Evolutionary conservation across 169 alveolate genomes (phyloP).

Genomic region (Perkinsus marinus): DNA sequence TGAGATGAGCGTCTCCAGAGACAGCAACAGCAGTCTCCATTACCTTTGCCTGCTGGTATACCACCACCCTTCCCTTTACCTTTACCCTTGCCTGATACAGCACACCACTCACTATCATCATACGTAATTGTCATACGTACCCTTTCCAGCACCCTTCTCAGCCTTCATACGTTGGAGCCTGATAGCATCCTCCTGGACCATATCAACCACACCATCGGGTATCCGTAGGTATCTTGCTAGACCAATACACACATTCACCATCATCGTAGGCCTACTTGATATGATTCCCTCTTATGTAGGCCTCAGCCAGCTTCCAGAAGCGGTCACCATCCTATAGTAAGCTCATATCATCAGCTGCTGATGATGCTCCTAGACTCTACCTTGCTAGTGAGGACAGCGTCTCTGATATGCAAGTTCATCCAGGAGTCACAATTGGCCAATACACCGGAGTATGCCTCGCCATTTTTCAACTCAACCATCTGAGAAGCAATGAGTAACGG

Average conservation of each 20-base stretch:
- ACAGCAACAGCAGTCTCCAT: not conserved
- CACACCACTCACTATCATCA: too few species aligned
- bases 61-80: not conserved
- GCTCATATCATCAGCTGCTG: not conserved
- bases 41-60: not conserved
- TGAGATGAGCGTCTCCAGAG: not conserved
- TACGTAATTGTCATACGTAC: too few species aligned
- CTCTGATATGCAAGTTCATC: constrained; percentile 40
- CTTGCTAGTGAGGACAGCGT: constrained; percentile 32
- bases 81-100: not conserved
- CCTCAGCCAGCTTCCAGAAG: constrained; percentile 34
- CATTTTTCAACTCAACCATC: constrained; percentile 46
- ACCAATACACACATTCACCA: not conserved
- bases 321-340: constrained; percentile 32
- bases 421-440: constrained; percentile 36
- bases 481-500: not conserved
- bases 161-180: not conserved
- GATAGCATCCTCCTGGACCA: constrained; percentile 31
- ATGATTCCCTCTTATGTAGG: constrained; percentile 35
- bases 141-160: not conserved
- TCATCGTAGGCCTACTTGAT: constrained; percentile 10
- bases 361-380: not conserved
- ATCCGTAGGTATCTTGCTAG: constrained; percentile 10
- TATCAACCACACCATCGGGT: constrained; percentile 36
- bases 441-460: constrained; percentile 43